Evolutionary conservation across 2,329 filamentous ascomycete genomes (phyloP).

Genomic region (Trichoderma harzianum): DNA sequence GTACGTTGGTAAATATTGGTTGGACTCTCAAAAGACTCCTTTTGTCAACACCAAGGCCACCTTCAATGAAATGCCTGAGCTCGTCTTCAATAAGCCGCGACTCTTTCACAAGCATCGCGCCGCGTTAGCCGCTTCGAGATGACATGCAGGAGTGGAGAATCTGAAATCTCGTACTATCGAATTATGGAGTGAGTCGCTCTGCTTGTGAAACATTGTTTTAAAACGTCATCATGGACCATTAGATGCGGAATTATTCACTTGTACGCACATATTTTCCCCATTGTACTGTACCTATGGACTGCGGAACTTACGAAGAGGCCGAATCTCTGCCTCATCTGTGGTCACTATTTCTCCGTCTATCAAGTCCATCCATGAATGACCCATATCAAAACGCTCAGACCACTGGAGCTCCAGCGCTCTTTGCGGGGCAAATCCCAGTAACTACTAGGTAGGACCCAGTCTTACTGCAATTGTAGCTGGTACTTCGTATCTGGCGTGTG

Average conservation of each 20-base stretch:
- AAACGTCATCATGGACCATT: not conserved
- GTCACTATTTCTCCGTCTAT: not conserved
- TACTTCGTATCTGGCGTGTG: not conserved
- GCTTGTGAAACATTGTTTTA: not conserved
- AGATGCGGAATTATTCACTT: not conserved
- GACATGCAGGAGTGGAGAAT: not conserved
- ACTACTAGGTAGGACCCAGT: too few relatives aligned
- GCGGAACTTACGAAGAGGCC: not conserved
- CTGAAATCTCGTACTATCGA: not conserved
- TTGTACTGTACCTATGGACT: too few relatives aligned
- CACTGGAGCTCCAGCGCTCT: not conserved
- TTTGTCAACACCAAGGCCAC: not conserved
- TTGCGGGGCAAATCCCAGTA: conserved; percentile 6
- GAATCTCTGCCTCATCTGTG: not conserved
- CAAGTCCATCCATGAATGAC: not conserved
- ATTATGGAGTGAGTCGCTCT: not conserved
- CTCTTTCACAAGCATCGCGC: not conserved
- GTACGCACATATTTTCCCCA: too few relatives aligned
- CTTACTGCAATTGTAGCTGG: not conserved
- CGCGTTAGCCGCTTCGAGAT: not conserved
- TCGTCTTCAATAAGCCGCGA: not conserved
- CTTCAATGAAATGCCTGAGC: not conserved
- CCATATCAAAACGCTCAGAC: not conserved
- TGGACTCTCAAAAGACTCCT: not conserved
- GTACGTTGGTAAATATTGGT: not conserved